Conservation (phyloP, 768 basidiomycete species). For the Leccinum fibrillosum region DNA sequence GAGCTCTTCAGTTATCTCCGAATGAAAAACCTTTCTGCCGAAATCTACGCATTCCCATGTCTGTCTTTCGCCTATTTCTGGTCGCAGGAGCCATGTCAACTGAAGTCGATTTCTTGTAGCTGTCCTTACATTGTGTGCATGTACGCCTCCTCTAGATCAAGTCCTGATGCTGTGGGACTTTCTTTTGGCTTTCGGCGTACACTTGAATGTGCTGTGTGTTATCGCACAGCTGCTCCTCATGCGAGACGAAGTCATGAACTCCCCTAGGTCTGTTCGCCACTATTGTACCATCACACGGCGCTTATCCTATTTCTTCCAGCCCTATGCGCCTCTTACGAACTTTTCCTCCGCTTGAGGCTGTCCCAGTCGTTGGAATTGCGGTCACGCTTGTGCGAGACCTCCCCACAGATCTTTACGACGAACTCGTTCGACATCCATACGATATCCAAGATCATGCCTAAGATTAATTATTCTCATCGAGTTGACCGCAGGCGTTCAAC, state of each 20-base stretch:
- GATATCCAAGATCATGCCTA: constrained; percentile 36
- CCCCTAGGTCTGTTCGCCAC: constrained; percentile 62
- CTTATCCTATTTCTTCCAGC: constrained; percentile 38
- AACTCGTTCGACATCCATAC: constrained; percentile 86
- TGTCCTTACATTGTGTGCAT: constrained; percentile 91
- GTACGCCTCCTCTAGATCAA: constrained; percentile 94
- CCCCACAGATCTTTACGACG: constrained; percentile 81
- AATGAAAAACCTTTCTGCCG: constrained; percentile 89
- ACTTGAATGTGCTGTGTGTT: constrained; percentile 94
- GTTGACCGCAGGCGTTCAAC: constrained; percentile 14
- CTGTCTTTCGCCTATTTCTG: constrained; percentile 28
- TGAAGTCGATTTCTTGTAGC: constrained; percentile 43
- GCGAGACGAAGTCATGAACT: constrained; percentile 84
- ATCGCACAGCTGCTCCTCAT: constrained; percentile 93
- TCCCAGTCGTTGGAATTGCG: constrained; percentile 87
- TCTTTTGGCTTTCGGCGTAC: constrained; percentile 92
- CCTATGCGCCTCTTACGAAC: constrained; percentile 94
- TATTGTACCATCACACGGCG: neutral
- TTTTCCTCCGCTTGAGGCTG: constrained; percentile 87
- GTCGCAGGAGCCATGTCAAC: neutral
- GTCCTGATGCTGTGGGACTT: constrained; percentile 98
- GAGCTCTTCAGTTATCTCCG: constrained; percentile 79
- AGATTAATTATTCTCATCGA: constrained; percentile 1
- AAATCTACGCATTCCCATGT: constrained; percentile 98
- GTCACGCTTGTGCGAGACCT: constrained; percentile 93